A percentile compares a stretch with the other conserved stretches of the same genome.
Evolutionary conservation across 805 yeast species (phyloP).

Genomic region (Kodamaea hsintzibuensis): DNA sequence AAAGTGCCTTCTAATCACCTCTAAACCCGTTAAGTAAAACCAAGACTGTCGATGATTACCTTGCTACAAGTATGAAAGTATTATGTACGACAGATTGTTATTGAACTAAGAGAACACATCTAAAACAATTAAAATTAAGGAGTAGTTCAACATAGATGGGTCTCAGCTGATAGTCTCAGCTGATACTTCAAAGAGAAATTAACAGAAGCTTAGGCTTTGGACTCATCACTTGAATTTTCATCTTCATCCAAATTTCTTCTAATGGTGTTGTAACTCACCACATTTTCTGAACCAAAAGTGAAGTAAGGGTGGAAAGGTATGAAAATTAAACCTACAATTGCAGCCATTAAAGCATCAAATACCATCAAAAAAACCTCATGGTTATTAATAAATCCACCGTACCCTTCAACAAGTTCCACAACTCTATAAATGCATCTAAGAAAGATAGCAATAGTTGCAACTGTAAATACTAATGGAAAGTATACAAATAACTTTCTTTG

Average conservation of each 20-base stretch:
- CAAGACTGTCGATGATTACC: too few species aligned
- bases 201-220: neutral
- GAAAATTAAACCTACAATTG: constrained; percentile 22
- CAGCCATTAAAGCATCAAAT: constrained; percentile 32
- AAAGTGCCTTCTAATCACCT: too few species aligned
- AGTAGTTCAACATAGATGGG: neutral
- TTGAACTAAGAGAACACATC: too few species aligned
- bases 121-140: too few species aligned
- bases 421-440: constrained; percentile 74
- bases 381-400: constrained; percentile 63
- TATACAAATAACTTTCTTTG: constrained; percentile 5
- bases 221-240: neutral
- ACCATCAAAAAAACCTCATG: constrained; percentile 43
- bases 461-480: constrained; percentile 9
- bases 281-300: constrained; percentile 49
- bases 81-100: too few species aligned
- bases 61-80: too few species aligned
- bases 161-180: neutral
- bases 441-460: constrained; percentile 24
- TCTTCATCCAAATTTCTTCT: constrained; percentile 5
- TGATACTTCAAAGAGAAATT: neutral
- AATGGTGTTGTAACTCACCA: constrained; percentile 5
- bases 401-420: constrained; percentile 70
- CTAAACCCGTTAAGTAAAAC: too few species aligned
- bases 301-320: constrained; percentile 62